Evolutionary conservation across 768 basidiomycete species (phyloP).

Genomic region (Daedalea quercina): DNA sequence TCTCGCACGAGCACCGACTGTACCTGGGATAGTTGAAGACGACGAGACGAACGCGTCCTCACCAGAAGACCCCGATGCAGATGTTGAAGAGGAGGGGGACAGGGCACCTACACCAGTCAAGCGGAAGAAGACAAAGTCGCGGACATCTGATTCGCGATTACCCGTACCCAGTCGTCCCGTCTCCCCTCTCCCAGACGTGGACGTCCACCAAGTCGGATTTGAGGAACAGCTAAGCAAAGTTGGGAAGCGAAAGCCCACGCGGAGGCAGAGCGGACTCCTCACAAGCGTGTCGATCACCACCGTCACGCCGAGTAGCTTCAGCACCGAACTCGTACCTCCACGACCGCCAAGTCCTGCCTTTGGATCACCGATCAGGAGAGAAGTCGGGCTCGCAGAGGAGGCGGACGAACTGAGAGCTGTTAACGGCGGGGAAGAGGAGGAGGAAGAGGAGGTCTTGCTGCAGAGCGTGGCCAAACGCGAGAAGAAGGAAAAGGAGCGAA

Average conservation of each 20-base stretch:
- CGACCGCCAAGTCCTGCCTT: constrained; percentile 64
- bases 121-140: constrained; percentile 41
- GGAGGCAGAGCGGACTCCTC: constrained; percentile 49
- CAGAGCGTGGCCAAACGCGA: constrained; percentile 38
- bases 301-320: constrained; percentile 20
- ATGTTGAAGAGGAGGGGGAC: constrained; percentile 32
- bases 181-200: constrained; percentile 26
- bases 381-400: constrained; percentile 48
- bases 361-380: constrained; percentile 51
- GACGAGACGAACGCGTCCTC: constrained; percentile 44
- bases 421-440: constrained; percentile 24
- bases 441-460: constrained; percentile 30
- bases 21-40: constrained; percentile 65
- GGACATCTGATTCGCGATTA: constrained; percentile 41
- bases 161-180: constrained; percentile 39
- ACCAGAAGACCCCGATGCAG: constrained; percentile 26
- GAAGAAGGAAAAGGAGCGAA: constrained; percentile 35
- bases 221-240: constrained; percentile 26
- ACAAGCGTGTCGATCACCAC: constrained; percentile 28
- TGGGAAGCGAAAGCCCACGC: constrained; percentile 29
- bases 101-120: constrained; percentile 31
- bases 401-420: constrained; percentile 46
- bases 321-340: constrained; percentile 35
- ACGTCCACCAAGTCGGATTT: constrained; percentile 22
- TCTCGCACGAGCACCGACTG: constrained; percentile 56